Base-by-base conservation (phyloP, 139 green algal species). In the Microglena sp. region DNA sequence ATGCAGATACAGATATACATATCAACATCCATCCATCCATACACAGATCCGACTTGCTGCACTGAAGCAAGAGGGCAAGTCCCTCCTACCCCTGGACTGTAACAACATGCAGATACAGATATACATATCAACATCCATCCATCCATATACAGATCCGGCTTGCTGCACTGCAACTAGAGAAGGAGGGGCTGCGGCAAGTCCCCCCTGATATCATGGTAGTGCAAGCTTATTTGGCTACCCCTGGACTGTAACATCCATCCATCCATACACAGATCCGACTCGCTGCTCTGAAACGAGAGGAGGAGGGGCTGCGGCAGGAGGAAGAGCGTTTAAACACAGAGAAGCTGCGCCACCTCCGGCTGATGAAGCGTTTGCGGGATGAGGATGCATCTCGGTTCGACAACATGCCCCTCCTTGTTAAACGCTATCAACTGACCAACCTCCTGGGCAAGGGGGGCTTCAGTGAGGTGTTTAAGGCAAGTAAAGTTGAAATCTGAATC, bases 381-480 rank as follows among this genome's bases (percentile, higher is more conserved):
- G 59, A 67, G 58, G 58, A 60, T 2, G 57, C 26, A 1, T 66
- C 55, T 2, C 44, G 58, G 30, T 73, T 73, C 33, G 34, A 27
- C 2, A 28, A 33, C 5, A 27, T 21, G 22, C 33, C 7, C 15
- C 22, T 62, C 21, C 28, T 64, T 11, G 56, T 31, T 31, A 64
- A 64, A 31, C 29, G 56, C 29, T 64, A 64, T 31, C 56, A 64
- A 31, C 56, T 64, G 56, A 26, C 43, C 29, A 27, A 31, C 31
- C 56, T 98, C 70, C 82, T 98, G 32, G 92, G 92, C 27, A 89
- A 91, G 72, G 92, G 92, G 4, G 92, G 92, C 33, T 98, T 98
- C 69, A 87, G 71, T 21, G 92, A 98, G 75, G 92, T 98, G 5
- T 95, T 85, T 74, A 81, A 80, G 64, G 68, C 76, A 29, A 31